Percentiles rank a stretch among this genome's conserved stretches.
phyloP scores from a whole-genome alignment of 208 protist species.

The Crithidia bombi region DNA sequence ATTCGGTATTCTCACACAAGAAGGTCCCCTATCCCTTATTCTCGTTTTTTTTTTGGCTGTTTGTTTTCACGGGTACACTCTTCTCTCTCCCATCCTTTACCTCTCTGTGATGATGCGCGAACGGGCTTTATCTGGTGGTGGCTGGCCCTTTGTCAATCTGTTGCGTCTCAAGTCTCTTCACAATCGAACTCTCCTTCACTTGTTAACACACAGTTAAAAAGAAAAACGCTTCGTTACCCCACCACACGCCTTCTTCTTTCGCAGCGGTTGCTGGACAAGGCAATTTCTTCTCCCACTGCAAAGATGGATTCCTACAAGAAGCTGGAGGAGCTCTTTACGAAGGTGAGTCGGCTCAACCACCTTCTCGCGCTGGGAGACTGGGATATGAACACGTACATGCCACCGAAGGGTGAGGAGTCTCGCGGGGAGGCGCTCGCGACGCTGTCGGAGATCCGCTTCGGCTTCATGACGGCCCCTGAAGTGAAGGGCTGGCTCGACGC shows the following conservation, averaged over 20 bases:
- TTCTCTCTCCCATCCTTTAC: too few species aligned
- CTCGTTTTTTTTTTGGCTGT: too few species aligned
- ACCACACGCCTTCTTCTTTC: constrained; percentile 6
- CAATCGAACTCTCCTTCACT: too few species aligned
- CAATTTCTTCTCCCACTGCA: neutral
- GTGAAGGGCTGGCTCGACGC: constrained; percentile 50
- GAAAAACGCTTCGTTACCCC: constrained; percentile 10
- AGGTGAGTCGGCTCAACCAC: constrained; percentile 64
- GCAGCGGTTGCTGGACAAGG: constrained; percentile 1
- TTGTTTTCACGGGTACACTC: too few species aligned
- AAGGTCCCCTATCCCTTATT: too few species aligned
- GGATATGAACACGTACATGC: constrained; percentile 86
- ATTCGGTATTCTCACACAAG: too few species aligned
- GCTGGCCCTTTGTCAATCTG: too few species aligned
- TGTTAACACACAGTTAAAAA: too few species aligned
- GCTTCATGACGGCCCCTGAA: constrained; percentile 55
- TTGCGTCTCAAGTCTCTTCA: neutral
- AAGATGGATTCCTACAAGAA: constrained; percentile 75
- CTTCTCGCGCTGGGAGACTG: constrained; percentile 56
- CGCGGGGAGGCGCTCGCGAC: constrained; percentile 69
- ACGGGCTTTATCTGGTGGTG: too few species aligned
- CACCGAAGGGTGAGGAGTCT: constrained; percentile 57
- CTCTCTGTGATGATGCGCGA: too few species aligned
- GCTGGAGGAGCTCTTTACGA: constrained; percentile 62
- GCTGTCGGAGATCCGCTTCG: constrained; percentile 46